phyloP scores from a whole-genome alignment of 2,329 filamentous ascomycete species.

The Colletotrichum brevisporum region DNA sequence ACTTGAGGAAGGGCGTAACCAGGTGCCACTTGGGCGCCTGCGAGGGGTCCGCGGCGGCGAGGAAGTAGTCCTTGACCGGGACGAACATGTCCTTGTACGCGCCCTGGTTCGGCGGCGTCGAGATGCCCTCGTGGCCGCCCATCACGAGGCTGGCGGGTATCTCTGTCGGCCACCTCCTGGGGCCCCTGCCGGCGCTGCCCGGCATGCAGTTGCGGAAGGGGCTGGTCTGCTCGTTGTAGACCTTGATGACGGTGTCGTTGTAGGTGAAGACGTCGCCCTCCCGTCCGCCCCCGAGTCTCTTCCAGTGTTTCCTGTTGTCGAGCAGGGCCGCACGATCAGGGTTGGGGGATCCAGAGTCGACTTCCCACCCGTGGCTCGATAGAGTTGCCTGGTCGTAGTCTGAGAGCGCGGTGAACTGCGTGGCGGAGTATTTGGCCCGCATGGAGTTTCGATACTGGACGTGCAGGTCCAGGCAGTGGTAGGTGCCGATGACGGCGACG shows the following conservation, averaged over 20 bases:
- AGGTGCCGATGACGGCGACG: slow-evolving; percentile 19
- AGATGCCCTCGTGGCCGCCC: slow-evolving; percentile 43
- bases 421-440: slow-evolving; percentile 38
- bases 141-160: slow-evolving; percentile 49
- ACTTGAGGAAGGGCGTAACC: slow-evolving; percentile 46
- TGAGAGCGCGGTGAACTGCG: slow-evolving; percentile 24
- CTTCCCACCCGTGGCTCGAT: slow-evolving; percentile 15
- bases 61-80: slow-evolving; percentile 50
- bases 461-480: slow-evolving; percentile 35
- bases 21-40: slow-evolving; percentile 46
- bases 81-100: slow-evolving; percentile 43
- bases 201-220: slow-evolving; percentile 52
- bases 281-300: slow-evolving; percentile 46
- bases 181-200: background rate
- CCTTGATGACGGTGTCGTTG: slow-evolving; percentile 49
- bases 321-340: slow-evolving; percentile 36
- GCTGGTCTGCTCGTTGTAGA: slow-evolving; percentile 45
- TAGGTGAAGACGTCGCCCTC: slow-evolving; percentile 50
- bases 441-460: slow-evolving; percentile 32
- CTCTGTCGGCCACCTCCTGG: slow-evolving; percentile 50
- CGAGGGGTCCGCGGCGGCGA: slow-evolving; percentile 40
- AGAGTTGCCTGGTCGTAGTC: slow-evolving; percentile 24
- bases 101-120: slow-evolving; percentile 6
- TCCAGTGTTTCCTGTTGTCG: slow-evolving; percentile 46
- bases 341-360: background rate